A percentile compares a stretch with the other conserved stretches of the same genome.
phyloP scores from a whole-genome alignment of 2,329 filamentous ascomycete species.

The Ramularia collo-cygni region DNA sequence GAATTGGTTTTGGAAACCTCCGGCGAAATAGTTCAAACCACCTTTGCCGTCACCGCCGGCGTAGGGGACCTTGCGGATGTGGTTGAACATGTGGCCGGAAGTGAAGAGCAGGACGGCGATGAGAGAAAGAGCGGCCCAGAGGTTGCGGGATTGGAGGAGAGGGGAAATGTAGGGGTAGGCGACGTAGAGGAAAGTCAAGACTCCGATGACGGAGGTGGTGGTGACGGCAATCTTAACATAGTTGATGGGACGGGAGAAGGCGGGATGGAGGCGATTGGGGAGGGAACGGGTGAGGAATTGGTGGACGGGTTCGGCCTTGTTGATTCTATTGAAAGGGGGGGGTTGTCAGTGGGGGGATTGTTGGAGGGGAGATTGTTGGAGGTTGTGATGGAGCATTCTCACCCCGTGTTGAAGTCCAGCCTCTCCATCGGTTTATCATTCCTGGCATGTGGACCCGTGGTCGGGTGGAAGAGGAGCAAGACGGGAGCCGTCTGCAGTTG shows the following conservation, averaged over 20 bases:
- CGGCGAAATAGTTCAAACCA: constrained; percentile 82
- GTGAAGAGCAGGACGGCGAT: constrained; percentile 89
- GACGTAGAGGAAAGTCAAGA: constrained; percentile 61
- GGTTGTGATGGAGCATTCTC: constrained; percentile 28
- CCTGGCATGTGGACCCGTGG: constrained; percentile 70
- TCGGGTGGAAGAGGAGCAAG: constrained; percentile 80
- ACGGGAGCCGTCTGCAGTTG: constrained; percentile 91
- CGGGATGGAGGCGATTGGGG: constrained; percentile 66
- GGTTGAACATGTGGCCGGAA: constrained; percentile 98
- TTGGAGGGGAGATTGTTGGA: neutral
- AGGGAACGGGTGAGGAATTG: constrained; percentile 73
- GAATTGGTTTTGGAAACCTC: constrained; percentile 87
- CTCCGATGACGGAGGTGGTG: constrained; percentile 62
- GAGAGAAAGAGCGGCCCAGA: constrained; percentile 87
- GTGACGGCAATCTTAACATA: constrained; percentile 67
- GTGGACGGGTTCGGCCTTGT: constrained; percentile 70
- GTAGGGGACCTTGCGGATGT: constrained; percentile 93
- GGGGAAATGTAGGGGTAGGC: constrained; percentile 74
- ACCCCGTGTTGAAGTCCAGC: constrained; percentile 82
- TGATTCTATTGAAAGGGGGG: constrained; percentile 55
- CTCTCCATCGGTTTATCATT: constrained; percentile 61
- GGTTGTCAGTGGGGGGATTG: too few relatives aligned
- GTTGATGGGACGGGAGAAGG: constrained; percentile 79
- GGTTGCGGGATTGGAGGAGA: constrained; percentile 77
- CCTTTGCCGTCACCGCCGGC: constrained; percentile 78